phyloP scores from a whole-genome alignment of 495 filamentous ascomycete species.

The Aspergillus cavernicola region DNA sequence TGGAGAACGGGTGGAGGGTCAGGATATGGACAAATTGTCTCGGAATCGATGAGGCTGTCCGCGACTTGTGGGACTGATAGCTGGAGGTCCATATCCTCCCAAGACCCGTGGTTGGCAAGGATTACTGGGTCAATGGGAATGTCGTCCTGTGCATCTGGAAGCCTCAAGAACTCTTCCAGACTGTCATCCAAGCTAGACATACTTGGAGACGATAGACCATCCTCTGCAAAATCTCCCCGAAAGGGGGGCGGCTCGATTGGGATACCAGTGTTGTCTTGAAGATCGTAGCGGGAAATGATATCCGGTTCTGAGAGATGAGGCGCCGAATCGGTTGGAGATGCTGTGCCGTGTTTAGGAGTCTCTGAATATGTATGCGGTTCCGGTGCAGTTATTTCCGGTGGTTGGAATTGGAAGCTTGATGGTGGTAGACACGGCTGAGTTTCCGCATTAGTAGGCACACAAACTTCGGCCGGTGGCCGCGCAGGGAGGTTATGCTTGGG shows the following conservation, averaged over 20 bases:
- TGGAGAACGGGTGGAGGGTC: conserved; percentile 16
- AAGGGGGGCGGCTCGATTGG: conserved; percentile 12
- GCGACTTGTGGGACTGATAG: background rate
- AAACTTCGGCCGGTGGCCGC: conserved; percentile 19
- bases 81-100: background rate
- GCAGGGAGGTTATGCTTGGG: conserved; percentile 19
- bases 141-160: conserved; percentile 11
- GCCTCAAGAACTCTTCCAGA: conserved; percentile 10
- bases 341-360: background rate
- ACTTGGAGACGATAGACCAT: conserved; percentile 14
- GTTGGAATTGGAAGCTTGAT: background rate
- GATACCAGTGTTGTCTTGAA: background rate
- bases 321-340: conserved; percentile 1
- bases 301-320: background rate
- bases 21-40: conserved; percentile 16
- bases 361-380: background rate
- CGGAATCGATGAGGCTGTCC: background rate
- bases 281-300: conserved; percentile 4
- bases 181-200: conserved; percentile 17
- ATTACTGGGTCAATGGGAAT: conserved; percentile 21
- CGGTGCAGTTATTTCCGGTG: background rate
- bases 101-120: conserved; percentile 8
- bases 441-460: conserved; percentile 12
- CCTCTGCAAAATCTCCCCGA: conserved; percentile 7
- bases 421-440: background rate